A percentile compares a stretch with the other conserved stretches of the same genome.
These are phyloP conservation scores for Ensete glaucum DNA, from an alignment of 176 grass and related monocot genomes.

Conservation along the genomic window DNA sequence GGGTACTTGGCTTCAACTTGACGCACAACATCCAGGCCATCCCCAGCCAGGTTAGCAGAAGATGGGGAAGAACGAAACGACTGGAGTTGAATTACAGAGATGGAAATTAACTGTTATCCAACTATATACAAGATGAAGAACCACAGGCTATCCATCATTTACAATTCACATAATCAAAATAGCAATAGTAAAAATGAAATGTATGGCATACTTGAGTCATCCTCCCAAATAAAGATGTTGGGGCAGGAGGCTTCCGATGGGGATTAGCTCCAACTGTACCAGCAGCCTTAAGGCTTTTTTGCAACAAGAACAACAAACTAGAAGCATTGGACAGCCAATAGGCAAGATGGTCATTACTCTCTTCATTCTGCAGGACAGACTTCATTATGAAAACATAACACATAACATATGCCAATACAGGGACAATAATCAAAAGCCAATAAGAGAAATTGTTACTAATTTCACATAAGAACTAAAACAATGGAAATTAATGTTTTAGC, in stretches of 20 bases:
- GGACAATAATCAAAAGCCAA: background rate
- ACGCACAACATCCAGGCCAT: slow-evolving; percentile 67
- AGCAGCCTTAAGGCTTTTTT: slow-evolving; percentile 82
- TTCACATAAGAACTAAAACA: no score
- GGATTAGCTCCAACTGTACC: slow-evolving; percentile 57
- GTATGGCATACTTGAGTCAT: slow-evolving; percentile 86
- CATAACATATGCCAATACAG: background rate
- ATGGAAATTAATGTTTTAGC: no score
- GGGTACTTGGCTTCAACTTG: slow-evolving; percentile 97
- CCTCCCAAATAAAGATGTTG: slow-evolving; percentile 90
- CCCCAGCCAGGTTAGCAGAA: slow-evolving; percentile 63
- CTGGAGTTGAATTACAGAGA: slow-evolving; percentile 29
- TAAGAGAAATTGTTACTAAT: background rate
- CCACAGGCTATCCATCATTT: background rate
- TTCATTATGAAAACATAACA: slow-evolving; percentile 20
- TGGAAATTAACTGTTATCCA: background rate
- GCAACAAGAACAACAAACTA: slow-evolving; percentile 75
- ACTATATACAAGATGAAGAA: background rate
- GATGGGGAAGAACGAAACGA: slow-evolving; percentile 79
- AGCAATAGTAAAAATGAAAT: background rate
- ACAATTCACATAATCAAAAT: background rate
- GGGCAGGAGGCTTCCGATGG: slow-evolving; percentile 69
- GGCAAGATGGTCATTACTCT: slow-evolving; percentile 66
- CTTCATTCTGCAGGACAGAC: slow-evolving; percentile 62
- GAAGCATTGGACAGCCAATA: slow-evolving; percentile 96